These are phyloP conservation scores for Talaromyces verruculosus DNA, from an alignment of 2,329 filamentous ascomycete species.

Conservation along the genomic window DNA sequence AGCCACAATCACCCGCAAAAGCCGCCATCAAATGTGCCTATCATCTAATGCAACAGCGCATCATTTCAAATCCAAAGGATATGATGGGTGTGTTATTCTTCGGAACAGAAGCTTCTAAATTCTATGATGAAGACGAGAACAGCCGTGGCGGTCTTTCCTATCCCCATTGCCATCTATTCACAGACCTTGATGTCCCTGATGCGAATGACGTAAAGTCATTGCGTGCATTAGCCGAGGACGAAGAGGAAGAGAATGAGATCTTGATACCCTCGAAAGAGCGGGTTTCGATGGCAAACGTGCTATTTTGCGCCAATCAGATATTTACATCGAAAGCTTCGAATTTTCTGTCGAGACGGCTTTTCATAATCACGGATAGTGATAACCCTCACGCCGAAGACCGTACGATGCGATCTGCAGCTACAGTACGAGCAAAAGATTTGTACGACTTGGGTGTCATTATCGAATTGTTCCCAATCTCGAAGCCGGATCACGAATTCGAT, in stretches of 20 bases:
- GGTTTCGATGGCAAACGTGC: slow-evolving; percentile 79
- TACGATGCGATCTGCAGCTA: slow-evolving; percentile 69
- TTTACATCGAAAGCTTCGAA: slow-evolving; percentile 95
- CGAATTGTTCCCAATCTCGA: slow-evolving; percentile 86
- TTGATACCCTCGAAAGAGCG: slow-evolving; percentile 67
- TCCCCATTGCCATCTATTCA: slow-evolving; percentile 88
- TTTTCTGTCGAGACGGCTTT: slow-evolving; percentile 88
- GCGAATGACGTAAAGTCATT: slow-evolving; percentile 82
- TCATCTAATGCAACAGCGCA: slow-evolving; percentile 94
- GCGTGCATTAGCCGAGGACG: slow-evolving; percentile 73
- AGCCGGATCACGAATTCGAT: slow-evolving; percentile 71
- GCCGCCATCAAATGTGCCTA: slow-evolving; percentile 94
- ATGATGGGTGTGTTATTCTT: slow-evolving; percentile 96
- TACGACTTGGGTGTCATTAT: slow-evolving; percentile 92
- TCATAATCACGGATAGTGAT: slow-evolving; percentile 94
- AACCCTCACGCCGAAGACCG: slow-evolving; percentile 76
- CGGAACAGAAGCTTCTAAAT: slow-evolving; percentile 81
- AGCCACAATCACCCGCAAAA: slow-evolving; percentile 72
- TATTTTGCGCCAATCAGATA: slow-evolving; percentile 94
- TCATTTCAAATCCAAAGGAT: slow-evolving; percentile 93
- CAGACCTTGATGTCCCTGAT: slow-evolving; percentile 81
- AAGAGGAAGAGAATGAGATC: slow-evolving; percentile 67
- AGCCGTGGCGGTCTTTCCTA: slow-evolving; percentile 64
- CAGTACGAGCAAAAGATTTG: slow-evolving; percentile 86
- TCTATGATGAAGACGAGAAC: slow-evolving; percentile 64